These are phyloP conservation scores for Nematocida sp. DNA, from an alignment of 371 early-diverging fungal genomes.

Conservation along the genomic window DNA sequence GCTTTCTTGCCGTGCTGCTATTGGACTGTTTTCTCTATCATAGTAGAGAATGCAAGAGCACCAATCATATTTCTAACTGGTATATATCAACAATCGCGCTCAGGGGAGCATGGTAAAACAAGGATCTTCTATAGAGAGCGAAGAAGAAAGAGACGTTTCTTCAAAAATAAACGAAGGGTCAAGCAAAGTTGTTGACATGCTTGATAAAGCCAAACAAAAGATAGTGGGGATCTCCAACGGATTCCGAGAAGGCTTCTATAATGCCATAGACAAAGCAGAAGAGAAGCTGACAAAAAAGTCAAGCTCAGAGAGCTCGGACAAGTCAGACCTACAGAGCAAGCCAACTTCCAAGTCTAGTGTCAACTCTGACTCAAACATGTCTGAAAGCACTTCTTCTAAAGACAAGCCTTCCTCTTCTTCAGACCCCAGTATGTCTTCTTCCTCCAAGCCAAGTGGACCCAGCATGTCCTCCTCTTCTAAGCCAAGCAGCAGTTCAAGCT, in stretches of 20 bases:
- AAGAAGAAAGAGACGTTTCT: background rate
- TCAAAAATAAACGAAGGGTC: background rate
- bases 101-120: too few relatives aligned
- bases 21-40: too few relatives aligned
- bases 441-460: background rate
- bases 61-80: too few relatives aligned
- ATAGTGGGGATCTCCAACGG: conserved; percentile 15
- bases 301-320: background rate
- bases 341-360: too few relatives aligned
- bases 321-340: too few relatives aligned
- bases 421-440: background rate
- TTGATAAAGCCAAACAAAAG: conserved; percentile 2
- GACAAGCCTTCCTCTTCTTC: background rate
- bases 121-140: background rate
- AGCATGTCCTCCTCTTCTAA: background rate
- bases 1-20: too few relatives aligned
- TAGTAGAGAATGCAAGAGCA: too few relatives aligned
- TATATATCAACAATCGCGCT: too few relatives aligned
- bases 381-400: background rate
- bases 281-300: background rate
- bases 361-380: background rate
- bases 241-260: background rate
- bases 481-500: too few relatives aligned
- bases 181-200: background rate
- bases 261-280: conserved; percentile 7